Conservation (phyloP, 2,329 filamentous ascomycete genomes). For the Colletotrichum shisoi region DNA sequence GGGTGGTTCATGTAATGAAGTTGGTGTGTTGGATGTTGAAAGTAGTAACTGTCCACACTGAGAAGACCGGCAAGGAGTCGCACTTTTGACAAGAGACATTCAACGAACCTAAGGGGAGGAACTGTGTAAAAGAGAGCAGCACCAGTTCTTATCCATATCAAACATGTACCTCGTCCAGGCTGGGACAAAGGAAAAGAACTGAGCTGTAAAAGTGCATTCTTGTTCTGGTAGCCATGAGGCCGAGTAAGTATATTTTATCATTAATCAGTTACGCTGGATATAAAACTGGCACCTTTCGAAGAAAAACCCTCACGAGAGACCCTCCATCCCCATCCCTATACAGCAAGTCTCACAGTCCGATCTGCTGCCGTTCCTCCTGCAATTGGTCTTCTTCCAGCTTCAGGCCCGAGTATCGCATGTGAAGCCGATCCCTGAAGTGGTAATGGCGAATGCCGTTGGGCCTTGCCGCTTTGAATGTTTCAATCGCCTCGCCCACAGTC, state of each 20-base stretch:
- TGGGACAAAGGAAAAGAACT: not conserved
- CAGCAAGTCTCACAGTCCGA: not conserved
- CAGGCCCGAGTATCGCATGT: conserved; percentile 72
- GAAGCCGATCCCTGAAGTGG: conserved; percentile 86
- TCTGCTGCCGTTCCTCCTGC: not conserved
- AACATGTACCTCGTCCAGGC: not conserved
- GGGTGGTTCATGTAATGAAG: too few relatives aligned
- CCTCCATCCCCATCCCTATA: not conserved
- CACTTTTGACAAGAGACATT: not conserved
- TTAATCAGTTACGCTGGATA: conserved; percentile 16
- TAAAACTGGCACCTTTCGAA: not conserved
- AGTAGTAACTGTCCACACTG: too few relatives aligned
- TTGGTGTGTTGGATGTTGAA: too few relatives aligned
- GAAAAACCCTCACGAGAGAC: not conserved
- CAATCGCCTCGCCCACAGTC: conserved; percentile 77
- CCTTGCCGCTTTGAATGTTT: conserved; percentile 75
- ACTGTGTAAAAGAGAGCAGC: not conserved
- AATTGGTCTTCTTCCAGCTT: conserved; percentile 17
- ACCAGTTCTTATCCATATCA: not conserved
- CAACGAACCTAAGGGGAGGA: not conserved
- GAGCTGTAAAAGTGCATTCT: not conserved
- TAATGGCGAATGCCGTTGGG: conserved; percentile 87
- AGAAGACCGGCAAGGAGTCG: not conserved
- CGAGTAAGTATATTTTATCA: conserved; percentile 12
- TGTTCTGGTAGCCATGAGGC: not conserved